Percentiles rank a stretch among this genome's conserved stretches.
These are phyloP conservation scores for Suhomyces pyralidae DNA, from an alignment of 805 yeast genomes.

Conservation along the genomic window DNA sequence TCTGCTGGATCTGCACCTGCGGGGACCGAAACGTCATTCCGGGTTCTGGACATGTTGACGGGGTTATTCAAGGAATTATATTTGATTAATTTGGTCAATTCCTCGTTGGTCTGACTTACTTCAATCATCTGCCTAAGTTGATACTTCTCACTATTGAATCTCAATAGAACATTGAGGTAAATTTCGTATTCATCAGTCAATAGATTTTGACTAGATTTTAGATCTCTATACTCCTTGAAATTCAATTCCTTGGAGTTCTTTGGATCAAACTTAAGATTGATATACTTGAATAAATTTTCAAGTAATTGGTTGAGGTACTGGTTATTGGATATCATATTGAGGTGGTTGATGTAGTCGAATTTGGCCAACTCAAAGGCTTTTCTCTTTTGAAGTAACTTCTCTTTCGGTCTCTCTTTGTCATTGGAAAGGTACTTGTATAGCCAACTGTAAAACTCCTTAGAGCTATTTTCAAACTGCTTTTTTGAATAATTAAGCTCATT, in stretches of 20 bases:
- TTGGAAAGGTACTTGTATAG: constrained; percentile 41
- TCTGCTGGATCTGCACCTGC: not conserved
- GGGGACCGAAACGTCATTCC: not conserved
- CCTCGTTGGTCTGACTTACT: constrained; percentile 38
- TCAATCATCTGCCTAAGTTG: constrained; percentile 41
- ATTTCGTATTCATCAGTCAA: constrained; percentile 23
- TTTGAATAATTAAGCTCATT: constrained; percentile 24
- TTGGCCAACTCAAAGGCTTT: constrained; percentile 42
- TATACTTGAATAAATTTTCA: constrained; percentile 36
- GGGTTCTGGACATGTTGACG: not conserved
- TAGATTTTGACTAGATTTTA: constrained; percentile 14
- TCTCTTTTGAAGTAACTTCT: constrained; percentile 33
- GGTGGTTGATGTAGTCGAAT: constrained; percentile 44
- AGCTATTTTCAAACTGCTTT: constrained; percentile 36
- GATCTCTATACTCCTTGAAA: constrained; percentile 13
- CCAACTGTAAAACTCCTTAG: constrained; percentile 45
- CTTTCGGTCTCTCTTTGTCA: constrained; percentile 43
- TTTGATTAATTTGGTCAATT: constrained; percentile 32
- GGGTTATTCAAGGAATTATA: constrained; percentile 21
- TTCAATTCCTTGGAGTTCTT: constrained; percentile 13
- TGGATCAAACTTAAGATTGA: constrained; percentile 16
- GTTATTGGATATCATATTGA: constrained; percentile 36
- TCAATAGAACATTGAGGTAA: constrained; percentile 31
- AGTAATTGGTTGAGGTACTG: constrained; percentile 38
- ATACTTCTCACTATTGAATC: constrained; percentile 41